Base-by-base conservation (phyloP, 2,329 filamentous ascomycete genomes). In the Aspergillus ruber region DNA sequence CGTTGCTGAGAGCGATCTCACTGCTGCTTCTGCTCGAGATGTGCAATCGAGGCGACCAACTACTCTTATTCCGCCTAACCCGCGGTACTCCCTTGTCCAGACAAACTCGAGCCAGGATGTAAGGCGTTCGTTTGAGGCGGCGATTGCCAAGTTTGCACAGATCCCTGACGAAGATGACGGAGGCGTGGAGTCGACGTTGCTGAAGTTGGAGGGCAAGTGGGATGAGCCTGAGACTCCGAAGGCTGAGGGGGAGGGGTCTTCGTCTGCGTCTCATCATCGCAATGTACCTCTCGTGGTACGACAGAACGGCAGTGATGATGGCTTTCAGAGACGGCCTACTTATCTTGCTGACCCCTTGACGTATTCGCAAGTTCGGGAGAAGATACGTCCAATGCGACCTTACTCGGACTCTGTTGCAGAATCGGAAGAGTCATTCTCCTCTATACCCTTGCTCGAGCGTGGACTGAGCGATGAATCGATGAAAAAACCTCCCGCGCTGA, bases 121-220 rank as follows among this genome's bases (percentile, higher is more conserved):
- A 15, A 70, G 79, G 40, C 77, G 78, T 1, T 96, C 90, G 0
- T 96, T 97, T 57, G 89, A 97, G 66, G 85, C 80, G 2, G 90
- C 95, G 59, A 88, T 94, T 1, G 84, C 90, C 50, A 88, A 88
- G 57, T 80, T 98, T 46, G 88, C 90, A 2, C 84, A 87, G 47
- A 88, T 97, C 21, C 89, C 91, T 0, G 90, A 96, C 61, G 88
- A 94, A 51, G 84, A 85, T 41, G 88, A 94, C 61, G 89, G 89
- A 6, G 91, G 91, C 10, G 84, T 97, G 21, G 93, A 97, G 62
- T 90, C 90, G n/a, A 88, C 93, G 0, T 68, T 98, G 44, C 71
- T 90, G 57, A 98, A 97, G 61, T 77, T 98, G 0, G 93, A 98
- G 71, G 93, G 93, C 8, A 91, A 82, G 56, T 93, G 85, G 62